These are phyloP conservation scores for Barbarea vulgaris DNA, from an alignment of 345 rosid genomes.

Conservation along the genomic window DNA sequence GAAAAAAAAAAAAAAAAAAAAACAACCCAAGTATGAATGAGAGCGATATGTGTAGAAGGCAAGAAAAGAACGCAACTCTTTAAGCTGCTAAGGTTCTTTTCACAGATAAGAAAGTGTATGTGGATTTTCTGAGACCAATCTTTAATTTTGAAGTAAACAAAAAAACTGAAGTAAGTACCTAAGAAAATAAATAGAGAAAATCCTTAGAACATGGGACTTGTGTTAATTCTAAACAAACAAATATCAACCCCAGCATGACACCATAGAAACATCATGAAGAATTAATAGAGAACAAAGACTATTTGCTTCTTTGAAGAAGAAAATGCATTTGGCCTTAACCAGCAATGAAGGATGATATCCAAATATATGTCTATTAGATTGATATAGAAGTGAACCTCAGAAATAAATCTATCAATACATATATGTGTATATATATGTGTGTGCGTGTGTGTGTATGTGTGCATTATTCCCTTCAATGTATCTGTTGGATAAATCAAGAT, in stretches of 20 bases:
- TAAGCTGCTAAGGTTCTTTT: constrained; percentile 15
- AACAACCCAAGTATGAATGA: constrained; percentile 4
- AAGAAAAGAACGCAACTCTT: background rate
- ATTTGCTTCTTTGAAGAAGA: constrained; percentile 16
- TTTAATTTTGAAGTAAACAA: constrained; percentile 10
- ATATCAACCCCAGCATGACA: constrained; percentile 1
- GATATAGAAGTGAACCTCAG: too few relatives aligned
- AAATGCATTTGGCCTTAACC: constrained; percentile 14
- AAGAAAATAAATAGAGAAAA: background rate
- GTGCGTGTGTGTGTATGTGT: too few relatives aligned
- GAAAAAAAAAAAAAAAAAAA: too few relatives aligned
- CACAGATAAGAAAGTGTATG: constrained; percentile 5
- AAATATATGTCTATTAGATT: constrained; percentile 4
- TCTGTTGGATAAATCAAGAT: too few relatives aligned
- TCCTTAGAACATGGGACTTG: constrained; percentile 9
- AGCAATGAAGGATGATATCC: constrained; percentile 18
- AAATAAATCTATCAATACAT: too few relatives aligned
- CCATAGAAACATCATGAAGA: background rate
- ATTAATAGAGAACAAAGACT: background rate
- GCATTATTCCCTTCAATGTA: too few relatives aligned
- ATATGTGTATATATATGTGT: too few relatives aligned
- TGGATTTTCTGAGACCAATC: constrained; percentile 8
- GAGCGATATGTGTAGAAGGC: constrained; percentile 8
- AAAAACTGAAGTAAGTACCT: constrained; percentile 17
- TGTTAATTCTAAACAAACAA: constrained; percentile 1